Evolutionary conservation across 2,329 filamentous ascomycete genomes (phyloP).

Genomic region (Pseudogymnoascus destructans): DNA sequence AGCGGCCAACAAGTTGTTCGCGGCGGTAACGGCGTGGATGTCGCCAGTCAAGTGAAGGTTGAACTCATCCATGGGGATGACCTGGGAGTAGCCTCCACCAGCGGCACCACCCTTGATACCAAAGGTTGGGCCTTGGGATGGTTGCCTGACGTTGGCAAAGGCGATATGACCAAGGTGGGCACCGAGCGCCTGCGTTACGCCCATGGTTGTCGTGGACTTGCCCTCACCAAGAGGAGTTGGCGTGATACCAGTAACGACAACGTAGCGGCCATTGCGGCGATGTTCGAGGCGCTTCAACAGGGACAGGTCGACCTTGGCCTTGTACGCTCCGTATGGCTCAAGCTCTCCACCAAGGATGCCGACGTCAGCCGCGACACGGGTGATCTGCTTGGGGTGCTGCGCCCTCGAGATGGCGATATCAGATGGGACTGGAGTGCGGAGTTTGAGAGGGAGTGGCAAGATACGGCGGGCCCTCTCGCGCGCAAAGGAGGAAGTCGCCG

Average conservation of each 20-base stretch:
- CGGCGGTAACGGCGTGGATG: slow-evolving; percentile 92
- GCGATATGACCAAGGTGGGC: slow-evolving; percentile 77
- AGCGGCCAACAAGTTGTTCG: slow-evolving; percentile 91
- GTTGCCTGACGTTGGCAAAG: slow-evolving; percentile 94
- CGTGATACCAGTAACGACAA: slow-evolving; percentile 90
- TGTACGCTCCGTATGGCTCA: slow-evolving; percentile 88
- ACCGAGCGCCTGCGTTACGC: slow-evolving; percentile 81
- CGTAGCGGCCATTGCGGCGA: slow-evolving; percentile 76
- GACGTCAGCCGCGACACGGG: slow-evolving; percentile 68
- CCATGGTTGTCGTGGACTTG: slow-evolving; percentile 96
- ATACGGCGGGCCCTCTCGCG: slow-evolving; percentile 69
- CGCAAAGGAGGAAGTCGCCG: slow-evolving; percentile 70
- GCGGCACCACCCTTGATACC: slow-evolving; percentile 98
- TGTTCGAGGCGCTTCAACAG: slow-evolving; percentile 75
- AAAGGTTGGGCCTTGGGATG: slow-evolving; percentile 93
- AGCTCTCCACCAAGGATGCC: slow-evolving; percentile 82
- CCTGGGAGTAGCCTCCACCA: slow-evolving; percentile 94
- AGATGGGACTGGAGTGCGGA: slow-evolving; percentile 74
- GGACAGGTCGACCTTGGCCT: slow-evolving; percentile 83
- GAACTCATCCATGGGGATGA: slow-evolving; percentile 99
- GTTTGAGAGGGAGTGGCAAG: slow-evolving; percentile 68
- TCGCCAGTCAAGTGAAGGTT: slow-evolving; percentile 96
- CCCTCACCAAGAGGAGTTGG: slow-evolving; percentile 93
- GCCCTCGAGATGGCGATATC: slow-evolving; percentile 86
- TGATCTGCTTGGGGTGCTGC: slow-evolving; percentile 87